Evolutionary conservation across 352 stramenopile genomes (phyloP), one percentile per base, ranked within the genome.

Genomic region (Phytophthora idaei): DNA sequence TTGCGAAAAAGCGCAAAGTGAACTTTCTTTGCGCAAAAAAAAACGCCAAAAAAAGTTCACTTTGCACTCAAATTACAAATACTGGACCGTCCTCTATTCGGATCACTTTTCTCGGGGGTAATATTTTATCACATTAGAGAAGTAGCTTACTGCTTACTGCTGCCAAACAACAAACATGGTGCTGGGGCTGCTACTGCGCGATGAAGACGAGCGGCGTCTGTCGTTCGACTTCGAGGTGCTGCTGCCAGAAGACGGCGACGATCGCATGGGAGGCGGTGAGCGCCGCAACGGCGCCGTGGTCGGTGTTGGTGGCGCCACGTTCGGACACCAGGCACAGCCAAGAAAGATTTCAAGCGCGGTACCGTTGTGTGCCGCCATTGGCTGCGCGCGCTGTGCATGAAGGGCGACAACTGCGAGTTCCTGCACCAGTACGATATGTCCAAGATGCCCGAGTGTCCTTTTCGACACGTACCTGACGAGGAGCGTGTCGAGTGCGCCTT

Each of bases 311-410:
- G 78, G 73, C 21, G 75, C 80, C 5, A 77, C 67, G 2, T 80
- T 81, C 41, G 73, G 71, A 1, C 67, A 69, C 17, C 37, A 57
- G 7, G 64, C 63, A 21, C 17, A 21, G 80, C 75, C 34, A 89
- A 90, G 71, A 96, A 94, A 57, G 89, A 96, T 66, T 94, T 96
- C 50, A 96, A 96, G 70, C 87, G 89, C 44, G 89, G 96, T 45
- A 99, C 95, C 0, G 94, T 99, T 49, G 97, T 99, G 29, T 99
- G 96, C 76, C 93, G 96, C 62, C 97, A 99, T 74, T 99, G 97
- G 96, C 85, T 99, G 51, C 90, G 94, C 60, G 96, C 97, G 69
- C 83, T 99, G 32, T 99, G 97, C 74, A 99, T 99, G 96, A 99
- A 99, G 65, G 97, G 97, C 34, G 92, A 98, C 66, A 96, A 95